phyloP scores from a whole-genome alignment of 805 yeast genomes.

The Starmerella apis region DNA sequence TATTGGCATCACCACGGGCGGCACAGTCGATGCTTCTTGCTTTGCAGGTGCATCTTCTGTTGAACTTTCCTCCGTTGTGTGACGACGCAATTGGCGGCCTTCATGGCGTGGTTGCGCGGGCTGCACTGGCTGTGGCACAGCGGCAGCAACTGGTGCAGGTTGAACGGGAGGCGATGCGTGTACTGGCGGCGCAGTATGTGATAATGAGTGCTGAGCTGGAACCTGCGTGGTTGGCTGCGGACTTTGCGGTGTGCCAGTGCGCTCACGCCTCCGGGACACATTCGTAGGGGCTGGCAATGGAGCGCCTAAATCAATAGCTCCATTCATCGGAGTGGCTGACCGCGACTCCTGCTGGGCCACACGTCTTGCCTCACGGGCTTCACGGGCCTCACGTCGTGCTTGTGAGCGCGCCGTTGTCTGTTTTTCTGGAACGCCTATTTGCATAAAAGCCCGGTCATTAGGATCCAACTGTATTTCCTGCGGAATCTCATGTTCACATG shows the following conservation, averaged over 20 bases:
- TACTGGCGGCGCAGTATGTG: background rate
- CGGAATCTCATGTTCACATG: conserved; percentile 71
- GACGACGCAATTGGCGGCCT: conserved; percentile 2
- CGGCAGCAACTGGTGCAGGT: conserved; percentile 9
- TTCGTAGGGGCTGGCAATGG: background rate
- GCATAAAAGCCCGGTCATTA: conserved; percentile 84
- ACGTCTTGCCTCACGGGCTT: conserved; percentile 59
- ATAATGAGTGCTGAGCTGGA: background rate
- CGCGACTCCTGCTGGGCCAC: conserved; percentile 30
- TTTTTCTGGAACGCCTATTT: conserved; percentile 40
- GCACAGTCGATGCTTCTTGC: conserved; percentile 2
- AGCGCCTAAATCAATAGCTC: background rate
- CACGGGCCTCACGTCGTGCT: conserved; percentile 81
- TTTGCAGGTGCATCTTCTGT: background rate
- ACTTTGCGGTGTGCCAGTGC: conserved; percentile 16
- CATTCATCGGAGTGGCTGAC: conserved; percentile 15
- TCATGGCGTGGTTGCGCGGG: conserved; percentile 5
- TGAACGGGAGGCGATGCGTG: conserved; percentile 7
- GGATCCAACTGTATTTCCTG: conserved; percentile 48
- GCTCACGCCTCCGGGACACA: conserved; percentile 19
- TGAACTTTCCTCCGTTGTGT: background rate
- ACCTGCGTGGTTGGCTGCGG: background rate
- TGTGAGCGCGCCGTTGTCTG: conserved; percentile 68
- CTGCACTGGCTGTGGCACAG: conserved; percentile 18
- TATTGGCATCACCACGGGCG: conserved; percentile 16